phyloP scores from a whole-genome alignment of 495 filamentous ascomycete species.

The Hyaloscypha hepaticicola region DNA sequence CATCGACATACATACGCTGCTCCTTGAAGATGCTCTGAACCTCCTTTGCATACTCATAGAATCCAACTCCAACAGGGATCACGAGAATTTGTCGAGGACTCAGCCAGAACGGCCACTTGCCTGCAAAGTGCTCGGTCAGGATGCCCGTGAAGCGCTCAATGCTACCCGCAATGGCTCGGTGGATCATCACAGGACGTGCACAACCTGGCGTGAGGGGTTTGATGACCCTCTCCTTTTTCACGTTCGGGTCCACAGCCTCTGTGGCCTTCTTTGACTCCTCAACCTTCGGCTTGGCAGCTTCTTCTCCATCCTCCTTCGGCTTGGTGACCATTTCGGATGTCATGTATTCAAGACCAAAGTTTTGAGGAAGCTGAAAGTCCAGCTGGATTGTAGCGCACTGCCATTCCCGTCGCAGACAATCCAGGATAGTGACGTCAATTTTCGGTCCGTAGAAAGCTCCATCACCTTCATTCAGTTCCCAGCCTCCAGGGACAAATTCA shows the following conservation, averaged over 20 bases:
- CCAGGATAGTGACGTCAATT: constrained; percentile 88
- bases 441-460: constrained; percentile 96
- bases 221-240: constrained; percentile 35
- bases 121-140: constrained; percentile 89
- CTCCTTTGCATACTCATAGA: constrained; percentile 84
- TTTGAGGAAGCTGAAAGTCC: constrained; percentile 88
- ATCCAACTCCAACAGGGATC: constrained; percentile 83
- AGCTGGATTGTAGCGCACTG: constrained; percentile 98
- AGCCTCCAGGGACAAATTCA: constrained; percentile 69
- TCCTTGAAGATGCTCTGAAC: constrained; percentile 54
- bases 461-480: constrained; percentile 89
- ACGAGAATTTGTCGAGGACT: constrained; percentile 89
- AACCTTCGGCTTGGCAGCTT: constrained; percentile 31
- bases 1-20: constrained; percentile 73
- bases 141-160: constrained; percentile 96
- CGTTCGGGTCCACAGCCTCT: constrained; percentile 17
- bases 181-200: constrained; percentile 94
- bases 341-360: constrained; percentile 82
- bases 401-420: constrained; percentile 72
- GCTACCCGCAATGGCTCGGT: constrained; percentile 89
- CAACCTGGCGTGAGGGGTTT: constrained; percentile 64
- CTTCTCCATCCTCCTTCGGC: constrained; percentile 40
- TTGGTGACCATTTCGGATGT: constrained; percentile 56
- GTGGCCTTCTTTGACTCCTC: constrained; percentile 33
- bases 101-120: constrained; percentile 99